phyloP scores from a whole-genome alignment of 169 alveolate species.

The Plasmodium chabaudi region DNA sequence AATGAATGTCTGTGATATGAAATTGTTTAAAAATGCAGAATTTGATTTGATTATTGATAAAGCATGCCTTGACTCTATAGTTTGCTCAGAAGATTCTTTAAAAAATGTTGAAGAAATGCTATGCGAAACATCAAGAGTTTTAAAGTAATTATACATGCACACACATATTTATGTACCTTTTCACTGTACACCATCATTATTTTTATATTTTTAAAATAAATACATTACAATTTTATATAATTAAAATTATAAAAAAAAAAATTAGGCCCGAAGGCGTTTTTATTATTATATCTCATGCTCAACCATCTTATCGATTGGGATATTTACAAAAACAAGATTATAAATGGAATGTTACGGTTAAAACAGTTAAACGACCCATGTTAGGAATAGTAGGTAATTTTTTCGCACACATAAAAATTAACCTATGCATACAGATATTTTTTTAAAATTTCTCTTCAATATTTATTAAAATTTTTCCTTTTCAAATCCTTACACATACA shows the following conservation, averaged over 20 bases:
- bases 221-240: conserved; percentile 9
- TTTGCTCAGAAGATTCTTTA: conserved; percentile 76
- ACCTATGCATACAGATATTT: no score
- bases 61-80: conserved; percentile 84
- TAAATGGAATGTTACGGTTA: conserved; percentile 64
- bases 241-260: background rate
- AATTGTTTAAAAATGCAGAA: conserved; percentile 68
- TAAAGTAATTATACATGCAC: conserved; percentile 28
- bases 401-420: background rate
- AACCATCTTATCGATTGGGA: conserved; percentile 72
- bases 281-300: conserved; percentile 75
- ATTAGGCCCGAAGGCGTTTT: conserved; percentile 63
- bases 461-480: background rate
- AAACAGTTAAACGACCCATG: conserved; percentile 72
- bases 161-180: background rate
- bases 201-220: conserved; percentile 1
- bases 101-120: conserved; percentile 62
- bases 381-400: conserved; percentile 70
- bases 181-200: background rate
- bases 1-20: conserved; percentile 75
- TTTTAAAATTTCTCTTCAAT: background rate
- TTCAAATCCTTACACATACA: background rate
- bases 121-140: conserved; percentile 62
- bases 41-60: conserved; percentile 84
- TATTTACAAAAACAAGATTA: conserved; percentile 66